Evolutionary conservation across 768 basidiomycete species (phyloP).

Genomic region (Pleurotus pulmonarius): DNA sequence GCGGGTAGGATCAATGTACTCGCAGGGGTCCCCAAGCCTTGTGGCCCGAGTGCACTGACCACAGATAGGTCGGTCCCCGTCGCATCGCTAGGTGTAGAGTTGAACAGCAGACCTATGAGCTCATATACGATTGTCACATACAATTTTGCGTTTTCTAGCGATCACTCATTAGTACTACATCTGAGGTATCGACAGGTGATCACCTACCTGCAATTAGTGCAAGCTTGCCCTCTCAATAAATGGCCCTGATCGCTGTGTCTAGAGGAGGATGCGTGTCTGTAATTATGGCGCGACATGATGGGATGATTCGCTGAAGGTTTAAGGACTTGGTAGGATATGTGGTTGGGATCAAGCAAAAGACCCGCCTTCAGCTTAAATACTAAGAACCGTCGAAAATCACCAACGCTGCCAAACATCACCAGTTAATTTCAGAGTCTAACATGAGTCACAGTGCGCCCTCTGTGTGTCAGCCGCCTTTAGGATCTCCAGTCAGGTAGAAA

Average conservation of each 20-base stretch:
- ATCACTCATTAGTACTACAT: neutral
- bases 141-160: constrained; percentile 1
- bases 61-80: constrained; percentile 47
- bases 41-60: constrained; percentile 43
- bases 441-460: neutral
- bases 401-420: neutral
- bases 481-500: too few species aligned
- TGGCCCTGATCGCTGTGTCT: neutral
- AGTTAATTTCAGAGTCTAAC: neutral
- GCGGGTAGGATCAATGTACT: constrained; percentile 41
- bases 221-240: constrained; percentile 3
- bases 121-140: neutral
- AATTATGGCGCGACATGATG: neutral
- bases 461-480: too few species aligned
- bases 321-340: neutral
- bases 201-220: constrained; percentile 4
- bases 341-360: too few species aligned
- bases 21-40: constrained; percentile 46
- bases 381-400: neutral
- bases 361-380: neutral
- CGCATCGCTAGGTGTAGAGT: constrained; percentile 42
- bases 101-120: neutral
- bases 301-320: neutral
- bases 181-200: neutral
- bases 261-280: neutral